Evolutionary conservation across 352 stramenopile genomes (phyloP), one percentile per base, ranked within the genome.

Genomic region (Phytopythium kandeliae): DNA sequence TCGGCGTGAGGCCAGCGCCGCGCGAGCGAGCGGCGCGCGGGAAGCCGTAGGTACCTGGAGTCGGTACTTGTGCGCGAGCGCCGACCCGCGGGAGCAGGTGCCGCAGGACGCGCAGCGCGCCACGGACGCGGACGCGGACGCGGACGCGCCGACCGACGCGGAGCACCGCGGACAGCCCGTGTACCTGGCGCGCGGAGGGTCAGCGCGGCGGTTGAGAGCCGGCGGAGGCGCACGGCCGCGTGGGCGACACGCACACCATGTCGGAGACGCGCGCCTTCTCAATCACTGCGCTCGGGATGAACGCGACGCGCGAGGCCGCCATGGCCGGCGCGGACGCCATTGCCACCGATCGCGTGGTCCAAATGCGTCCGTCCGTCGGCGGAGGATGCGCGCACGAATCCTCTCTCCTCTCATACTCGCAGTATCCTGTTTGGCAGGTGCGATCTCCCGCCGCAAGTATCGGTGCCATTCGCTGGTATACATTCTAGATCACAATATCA

Each of bases 161-260:
- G 61, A 73, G 51, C 72, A 85, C 30, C 57, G 59, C 31, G 68
- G 63, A 57, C 75, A 86, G 17, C 72, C 73, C 13, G 65, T 54
- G 54, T 84, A 86, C 25, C 72, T 83, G 42, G 21, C 46, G 13
- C 22, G 37, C 22, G 10, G 22, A 42, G 17, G 24, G 24, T n/a
- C n/a, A n/a, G n/a, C n/a, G n/a, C n/a, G n/a, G n/a, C n/a, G n/a
- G n/a, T n/a, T n/a, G n/a, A n/a, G n/a, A 42, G 35, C 7, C 17
- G n/a, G 11, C 43, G 43, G 19, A n/a, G n/a, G n/a, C n/a, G n/a
- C n/a, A n/a, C n/a, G n/a, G n/a, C n/a, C n/a, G n/a, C n/a, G n/a
- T n/a, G n/a, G n/a, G n/a, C n/a, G n/a, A n/a, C 24, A 41, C 58
- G 34, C 53, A 83, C 76, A 84, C 69, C 63, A 85, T 78, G 57